A percentile compares a stretch with the other conserved stretches of the same genome.
phyloP scores from a whole-genome alignment of 768 basidiomycete genomes.

The Mycena crocata region DNA sequence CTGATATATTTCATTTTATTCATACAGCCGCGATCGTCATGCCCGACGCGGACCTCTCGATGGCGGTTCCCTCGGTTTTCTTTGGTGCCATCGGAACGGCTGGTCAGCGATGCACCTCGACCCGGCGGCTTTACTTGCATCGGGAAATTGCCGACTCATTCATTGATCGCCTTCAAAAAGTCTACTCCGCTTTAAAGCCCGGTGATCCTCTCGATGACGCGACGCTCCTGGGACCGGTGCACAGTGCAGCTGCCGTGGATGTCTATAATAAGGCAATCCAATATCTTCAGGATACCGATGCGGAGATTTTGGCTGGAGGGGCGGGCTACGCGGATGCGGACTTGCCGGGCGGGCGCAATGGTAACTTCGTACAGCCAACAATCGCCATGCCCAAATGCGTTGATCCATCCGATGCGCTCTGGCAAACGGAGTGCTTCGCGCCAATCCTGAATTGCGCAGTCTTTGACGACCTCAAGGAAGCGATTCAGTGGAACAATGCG shows the following conservation, averaged over 20 bases:
- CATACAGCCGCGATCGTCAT: slow-evolving; percentile 87
- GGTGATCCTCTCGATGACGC: slow-evolving; percentile 85
- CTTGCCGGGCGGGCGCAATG: slow-evolving; percentile 56
- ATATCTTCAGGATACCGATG: slow-evolving; percentile 71
- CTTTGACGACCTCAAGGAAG: slow-evolving; percentile 89
- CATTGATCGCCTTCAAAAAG: slow-evolving; percentile 75
- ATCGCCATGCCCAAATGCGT: slow-evolving; percentile 76
- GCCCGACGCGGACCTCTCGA: slow-evolving; percentile 91
- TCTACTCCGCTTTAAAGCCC: slow-evolving; percentile 78
- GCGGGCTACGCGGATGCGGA: slow-evolving; percentile 58
- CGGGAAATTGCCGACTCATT: slow-evolving; percentile 81
- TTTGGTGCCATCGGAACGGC: slow-evolving; percentile 92
- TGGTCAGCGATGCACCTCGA: slow-evolving; percentile 89
- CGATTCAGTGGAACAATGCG: slow-evolving; percentile 90
- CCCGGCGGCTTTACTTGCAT: slow-evolving; percentile 91
- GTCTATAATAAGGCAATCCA: slow-evolving; percentile 73
- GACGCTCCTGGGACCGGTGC: slow-evolving; percentile 90
- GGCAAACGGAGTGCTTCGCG: slow-evolving; percentile 88
- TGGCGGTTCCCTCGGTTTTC: slow-evolving; percentile 91
- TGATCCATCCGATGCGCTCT: slow-evolving; percentile 67
- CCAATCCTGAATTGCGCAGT: slow-evolving; percentile 89
- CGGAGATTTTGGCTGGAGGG: slow-evolving; percentile 84
- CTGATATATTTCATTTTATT: slow-evolving; percentile 20
- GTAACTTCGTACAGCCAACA: slow-evolving; percentile 92
- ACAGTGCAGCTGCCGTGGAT: slow-evolving; percentile 75